Conservation (phyloP, 2,329 filamentous ascomycete genomes). For the Exophiala bonariae region DNA sequence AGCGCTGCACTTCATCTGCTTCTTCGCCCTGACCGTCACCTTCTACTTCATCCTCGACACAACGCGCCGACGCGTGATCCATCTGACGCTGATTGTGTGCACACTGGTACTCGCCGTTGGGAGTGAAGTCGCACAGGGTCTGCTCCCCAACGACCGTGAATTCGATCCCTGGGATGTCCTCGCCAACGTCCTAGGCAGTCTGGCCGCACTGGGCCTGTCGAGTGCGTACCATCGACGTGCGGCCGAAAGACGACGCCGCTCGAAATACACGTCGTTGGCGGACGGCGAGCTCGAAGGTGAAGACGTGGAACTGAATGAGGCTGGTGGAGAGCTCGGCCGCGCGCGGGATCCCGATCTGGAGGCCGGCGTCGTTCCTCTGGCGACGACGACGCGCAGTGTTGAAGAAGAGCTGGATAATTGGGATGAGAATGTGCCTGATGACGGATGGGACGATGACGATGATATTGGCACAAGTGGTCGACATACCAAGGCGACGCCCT, state of each 20-base stretch:
- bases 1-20: slow-evolving; percentile 79
- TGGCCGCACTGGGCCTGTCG: slow-evolving; percentile 70
- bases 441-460: slow-evolving; percentile 62
- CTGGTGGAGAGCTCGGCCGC: slow-evolving; percentile 8
- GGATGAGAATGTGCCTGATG: slow-evolving; percentile 78
- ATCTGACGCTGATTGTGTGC: slow-evolving; percentile 79
- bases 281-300: slow-evolving; percentile 44
- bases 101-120: slow-evolving; percentile 61
- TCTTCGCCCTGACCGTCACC: slow-evolving; percentile 77
- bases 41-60: slow-evolving; percentile 99
- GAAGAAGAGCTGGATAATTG: slow-evolving; percentile 89
- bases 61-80: slow-evolving; percentile 76
- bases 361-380: slow-evolving; percentile 28
- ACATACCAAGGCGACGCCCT: slow-evolving; percentile 29
- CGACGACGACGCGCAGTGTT: slow-evolving; percentile 43
- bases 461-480: slow-evolving; percentile 30
- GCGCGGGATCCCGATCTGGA: slow-evolving; percentile 24
- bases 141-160: slow-evolving; percentile 70
- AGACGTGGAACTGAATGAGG: slow-evolving; percentile 70
- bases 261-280: slow-evolving; percentile 71
- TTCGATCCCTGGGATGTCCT: slow-evolving; percentile 84
- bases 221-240: slow-evolving; percentile 95
- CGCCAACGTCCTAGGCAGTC: slow-evolving; percentile 80
- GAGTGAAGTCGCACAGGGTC: slow-evolving; percentile 57
- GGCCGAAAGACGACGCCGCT: slow-evolving; percentile 79